These are phyloP conservation scores for Vanrija sp. DNA, from an alignment of 1,284 basidiomycete genomes.

Conservation along the genomic window DNA sequence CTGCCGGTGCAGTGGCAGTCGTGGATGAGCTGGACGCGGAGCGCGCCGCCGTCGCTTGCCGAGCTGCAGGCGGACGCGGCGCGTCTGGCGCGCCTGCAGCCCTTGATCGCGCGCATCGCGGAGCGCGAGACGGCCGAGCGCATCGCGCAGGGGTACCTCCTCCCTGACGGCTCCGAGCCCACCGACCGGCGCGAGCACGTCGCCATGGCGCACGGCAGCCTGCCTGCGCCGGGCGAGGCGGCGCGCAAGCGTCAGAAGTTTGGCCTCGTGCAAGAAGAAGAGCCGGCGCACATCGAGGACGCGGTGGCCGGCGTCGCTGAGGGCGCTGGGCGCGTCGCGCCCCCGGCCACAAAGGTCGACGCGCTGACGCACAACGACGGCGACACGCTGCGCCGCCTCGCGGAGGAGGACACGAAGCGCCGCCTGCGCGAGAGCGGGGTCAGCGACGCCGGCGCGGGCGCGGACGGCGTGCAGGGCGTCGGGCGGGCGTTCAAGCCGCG, in stretches of 20 bases:
- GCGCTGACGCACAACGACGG: constrained; percentile 17
- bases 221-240: neutral
- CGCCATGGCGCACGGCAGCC: neutral
- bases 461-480: constrained; percentile 3
- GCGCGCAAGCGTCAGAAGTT: neutral
- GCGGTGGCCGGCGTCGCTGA: neutral
- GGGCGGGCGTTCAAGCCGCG: constrained; percentile 8
- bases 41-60: constrained; percentile 27
- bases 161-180: constrained; percentile 22
- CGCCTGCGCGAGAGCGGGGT: constrained; percentile 33
- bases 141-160: constrained; percentile 43
- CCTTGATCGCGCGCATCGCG: constrained; percentile 35
- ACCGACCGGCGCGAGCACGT: neutral
- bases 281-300: neutral
- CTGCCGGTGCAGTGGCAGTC: constrained; percentile 39
- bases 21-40: constrained; percentile 37
- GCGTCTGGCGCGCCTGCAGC: constrained; percentile 24
- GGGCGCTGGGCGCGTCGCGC: constrained; percentile 11
- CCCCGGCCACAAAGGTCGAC: constrained; percentile 32
- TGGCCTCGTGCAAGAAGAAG: neutral
- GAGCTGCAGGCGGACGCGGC: constrained; percentile 34
- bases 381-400: constrained; percentile 34
- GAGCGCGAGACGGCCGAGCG: constrained; percentile 36
- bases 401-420: constrained; percentile 41
- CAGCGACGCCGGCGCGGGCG: neutral